Conservation (phyloP, 73 alveolate species). For the Halteria grandinella region DNA sequence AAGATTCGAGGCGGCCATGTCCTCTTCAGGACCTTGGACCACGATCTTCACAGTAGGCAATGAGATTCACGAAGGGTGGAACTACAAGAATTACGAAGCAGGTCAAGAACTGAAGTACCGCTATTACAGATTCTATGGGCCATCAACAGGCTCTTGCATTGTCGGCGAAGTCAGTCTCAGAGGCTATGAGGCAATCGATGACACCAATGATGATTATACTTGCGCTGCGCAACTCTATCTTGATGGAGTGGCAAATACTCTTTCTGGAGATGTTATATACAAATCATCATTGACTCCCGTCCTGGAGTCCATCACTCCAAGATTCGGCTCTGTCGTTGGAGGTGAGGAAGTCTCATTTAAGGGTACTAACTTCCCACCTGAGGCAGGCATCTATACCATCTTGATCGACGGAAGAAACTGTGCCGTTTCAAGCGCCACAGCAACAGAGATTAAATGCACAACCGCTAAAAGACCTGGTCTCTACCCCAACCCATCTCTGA, state of each 20-base stretch:
- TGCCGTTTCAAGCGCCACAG: conserved; percentile 25
- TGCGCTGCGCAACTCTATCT: conserved; percentile 52
- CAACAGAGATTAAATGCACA: conserved; percentile 50
- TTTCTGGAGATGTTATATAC: conserved; percentile 44
- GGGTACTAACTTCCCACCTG: conserved; percentile 58
- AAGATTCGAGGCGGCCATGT: background rate
- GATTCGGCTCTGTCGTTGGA: conserved; percentile 59
- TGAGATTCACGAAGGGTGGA: conserved; percentile 60
- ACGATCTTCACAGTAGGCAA: conserved; percentile 6
- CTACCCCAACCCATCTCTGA: conserved; percentile 21
- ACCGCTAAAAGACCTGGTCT: conserved; percentile 67
- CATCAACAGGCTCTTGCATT: background rate
- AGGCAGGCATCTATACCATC: conserved; percentile 40
- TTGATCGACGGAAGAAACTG: conserved; percentile 75
- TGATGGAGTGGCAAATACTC: background rate
- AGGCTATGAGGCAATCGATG: conserved; percentile 36
- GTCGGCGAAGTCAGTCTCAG: conserved; percentile 34
- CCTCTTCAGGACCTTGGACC: background rate
- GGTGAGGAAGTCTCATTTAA: conserved; percentile 57
- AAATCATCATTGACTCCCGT: conserved; percentile 45
- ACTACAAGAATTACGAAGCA: background rate
- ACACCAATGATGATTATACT: background rate
- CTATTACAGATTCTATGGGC: conserved; percentile 29
- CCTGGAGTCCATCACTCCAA: conserved; percentile 50
- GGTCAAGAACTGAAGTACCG: conserved; percentile 7